phyloP scores from a whole-genome alignment of 2,329 filamentous ascomycete genomes.

The Curvularia sp. region DNA sequence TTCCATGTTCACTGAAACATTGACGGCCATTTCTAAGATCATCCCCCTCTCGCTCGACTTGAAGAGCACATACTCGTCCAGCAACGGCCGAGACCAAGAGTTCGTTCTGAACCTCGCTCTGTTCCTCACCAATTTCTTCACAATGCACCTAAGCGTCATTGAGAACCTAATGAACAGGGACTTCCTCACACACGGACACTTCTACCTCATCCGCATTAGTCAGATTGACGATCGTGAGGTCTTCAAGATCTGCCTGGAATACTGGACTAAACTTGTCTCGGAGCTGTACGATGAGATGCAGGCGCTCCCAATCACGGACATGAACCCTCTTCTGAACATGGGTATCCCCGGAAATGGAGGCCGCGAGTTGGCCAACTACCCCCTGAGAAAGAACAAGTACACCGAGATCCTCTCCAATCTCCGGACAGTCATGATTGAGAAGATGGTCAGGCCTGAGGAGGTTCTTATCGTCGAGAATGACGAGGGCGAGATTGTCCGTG shows the following conservation, averaged over 20 bases:
- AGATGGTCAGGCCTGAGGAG: slow-evolving; percentile 98
- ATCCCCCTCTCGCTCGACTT: slow-evolving; percentile 90
- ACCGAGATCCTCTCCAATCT: slow-evolving; percentile 92
- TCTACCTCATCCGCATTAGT: slow-evolving; percentile 96
- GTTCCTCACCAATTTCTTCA: slow-evolving; percentile 97
- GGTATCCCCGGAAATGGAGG: slow-evolving; percentile 80
- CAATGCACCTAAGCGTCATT: slow-evolving; percentile 89
- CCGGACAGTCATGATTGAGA: slow-evolving; percentile 98
- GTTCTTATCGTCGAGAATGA: slow-evolving; percentile 99
- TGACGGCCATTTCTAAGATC: slow-evolving; percentile 90
- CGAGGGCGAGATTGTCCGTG: slow-evolving; percentile 96
- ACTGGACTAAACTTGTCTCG: slow-evolving; percentile 98
- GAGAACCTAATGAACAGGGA: slow-evolving; percentile 96
- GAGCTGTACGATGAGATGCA: slow-evolving; percentile 99
- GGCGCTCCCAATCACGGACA: slow-evolving; percentile 87
- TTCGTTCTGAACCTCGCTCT: slow-evolving; percentile 97
- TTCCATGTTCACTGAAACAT: slow-evolving; percentile 96
- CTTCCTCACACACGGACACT: slow-evolving; percentile 93
- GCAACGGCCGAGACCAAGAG: slow-evolving; percentile 92
- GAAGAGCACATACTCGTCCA: slow-evolving; percentile 87
- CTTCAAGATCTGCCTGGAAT: slow-evolving; percentile 99
- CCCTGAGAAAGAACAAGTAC: slow-evolving; percentile 97
- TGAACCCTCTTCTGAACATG: slow-evolving; percentile 87
- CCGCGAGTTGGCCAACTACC: slow-evolving; percentile 89
- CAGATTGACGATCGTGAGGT: slow-evolving; percentile 99